These are phyloP conservation scores for Silene conica DNA, from an alignment of 148 eudicot species.

Conservation along the genomic window DNA sequence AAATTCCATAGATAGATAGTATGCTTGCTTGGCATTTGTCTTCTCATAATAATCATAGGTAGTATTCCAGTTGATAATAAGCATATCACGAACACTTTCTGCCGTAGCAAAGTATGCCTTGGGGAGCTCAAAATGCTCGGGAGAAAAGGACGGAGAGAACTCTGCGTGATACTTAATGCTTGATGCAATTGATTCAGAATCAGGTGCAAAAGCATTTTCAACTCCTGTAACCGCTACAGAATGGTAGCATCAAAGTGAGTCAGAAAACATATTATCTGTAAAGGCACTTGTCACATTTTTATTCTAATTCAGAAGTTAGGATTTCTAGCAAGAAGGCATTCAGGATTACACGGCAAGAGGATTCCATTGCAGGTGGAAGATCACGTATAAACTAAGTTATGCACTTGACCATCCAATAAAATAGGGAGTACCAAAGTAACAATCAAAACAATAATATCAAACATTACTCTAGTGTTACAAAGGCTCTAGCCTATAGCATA, in stretches of 20 bases:
- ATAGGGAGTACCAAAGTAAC: too few relatives aligned
- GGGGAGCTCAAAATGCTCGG: conserved; percentile 62
- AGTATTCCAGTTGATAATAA: conserved; percentile 82
- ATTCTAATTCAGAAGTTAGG: background rate
- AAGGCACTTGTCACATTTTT: background rate
- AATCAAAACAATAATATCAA: too few relatives aligned
- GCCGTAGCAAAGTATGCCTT: conserved; percentile 93
- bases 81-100: conserved; percentile 81
- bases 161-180: conserved; percentile 85
- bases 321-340: background rate
- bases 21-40: conserved; percentile 88
- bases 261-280: background rate
- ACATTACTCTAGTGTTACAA: too few relatives aligned
- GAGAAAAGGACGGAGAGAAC: conserved; percentile 78
- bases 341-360: too few relatives aligned
- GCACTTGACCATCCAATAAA: too few relatives aligned
- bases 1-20: conserved; percentile 93
- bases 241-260: background rate
- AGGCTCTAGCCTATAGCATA: too few relatives aligned
- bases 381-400: too few relatives aligned
- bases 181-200: conserved; percentile 32
- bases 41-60: conserved; percentile 72
- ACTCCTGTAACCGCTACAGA: background rate
- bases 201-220: conserved; percentile 19
- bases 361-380: background rate